Conservation (phyloP, 176 grass and related monocot genomes). For the Thinopyrum elongatum region DNA sequence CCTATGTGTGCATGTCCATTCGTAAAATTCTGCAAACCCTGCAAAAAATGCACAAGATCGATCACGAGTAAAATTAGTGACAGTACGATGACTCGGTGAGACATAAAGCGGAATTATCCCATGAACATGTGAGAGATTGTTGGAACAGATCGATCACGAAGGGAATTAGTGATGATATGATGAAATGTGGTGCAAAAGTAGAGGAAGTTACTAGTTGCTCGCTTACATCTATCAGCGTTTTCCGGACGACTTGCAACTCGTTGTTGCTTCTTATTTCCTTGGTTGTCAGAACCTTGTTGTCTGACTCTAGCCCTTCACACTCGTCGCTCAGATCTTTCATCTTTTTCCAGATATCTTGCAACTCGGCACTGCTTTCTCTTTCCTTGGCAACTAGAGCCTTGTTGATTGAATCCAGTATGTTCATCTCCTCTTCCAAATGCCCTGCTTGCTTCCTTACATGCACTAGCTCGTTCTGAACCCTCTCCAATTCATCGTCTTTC, state of each 20-base stretch:
- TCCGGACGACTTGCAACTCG: not conserved
- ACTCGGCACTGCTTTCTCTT: not conserved
- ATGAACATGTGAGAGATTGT: not conserved
- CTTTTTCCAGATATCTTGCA: not conserved
- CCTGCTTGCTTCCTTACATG: not conserved
- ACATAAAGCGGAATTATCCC: not conserved
- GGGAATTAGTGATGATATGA: not conserved
- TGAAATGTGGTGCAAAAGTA: not conserved
- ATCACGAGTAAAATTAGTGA: not conserved
- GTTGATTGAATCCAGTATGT: not conserved
- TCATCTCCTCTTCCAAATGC: not conserved
- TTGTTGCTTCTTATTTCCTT: not conserved
- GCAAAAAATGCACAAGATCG: not conserved
- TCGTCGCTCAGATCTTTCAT: not conserved
- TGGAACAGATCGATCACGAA: not conserved
- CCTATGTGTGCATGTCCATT: not conserved
- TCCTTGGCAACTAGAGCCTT: not conserved
- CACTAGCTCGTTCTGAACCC: not conserved
- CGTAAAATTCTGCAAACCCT: not conserved
- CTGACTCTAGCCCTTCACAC: not conserved
- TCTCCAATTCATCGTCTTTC: not conserved
- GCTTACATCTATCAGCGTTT: not conserved
- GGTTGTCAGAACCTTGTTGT: not conserved
- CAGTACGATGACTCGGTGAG: not conserved
- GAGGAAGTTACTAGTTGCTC: not conserved